Base-by-base conservation (phyloP, 1,284 basidiomycete genomes). In the Binderoboletus segoi region DNA sequence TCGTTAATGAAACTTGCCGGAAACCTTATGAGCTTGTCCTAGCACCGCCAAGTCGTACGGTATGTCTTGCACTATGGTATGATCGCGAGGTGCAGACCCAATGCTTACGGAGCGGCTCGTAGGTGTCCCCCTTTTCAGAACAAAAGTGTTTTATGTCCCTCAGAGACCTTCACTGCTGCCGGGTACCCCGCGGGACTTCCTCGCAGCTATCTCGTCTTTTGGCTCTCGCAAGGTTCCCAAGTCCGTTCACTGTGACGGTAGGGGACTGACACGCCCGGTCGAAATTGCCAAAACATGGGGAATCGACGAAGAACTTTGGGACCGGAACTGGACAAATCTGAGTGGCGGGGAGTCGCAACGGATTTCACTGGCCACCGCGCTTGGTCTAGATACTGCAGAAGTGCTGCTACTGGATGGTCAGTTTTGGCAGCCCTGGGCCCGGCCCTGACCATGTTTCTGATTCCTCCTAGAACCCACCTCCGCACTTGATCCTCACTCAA, bases 281-380 rank as follows among this genome's bases (percentile, higher is more conserved):
- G 77, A 82, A 18, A 72, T 93, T n/a, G 83, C 85, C 3, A 74
- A 75, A 48, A 66, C 76, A 3, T 94, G 91, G 90, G 87, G 84
- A 2, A 76, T 94, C 49, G 80, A 85, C 4, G 70, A 77, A 11
- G 77, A 80, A 40, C 76, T 93, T 23, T 95, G 93, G 93, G 82
- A 84, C 57, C 77, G 92, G 33, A 80, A 81, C 10, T 95, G 93
- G 93, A 73, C 81, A 12, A 86, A 82, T 51, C 73, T 95, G 61
- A 91, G 88, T 61, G 93, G 92, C 3, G 93, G 93, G 16, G 93
- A 95, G 70, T 81, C 84, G 3, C 93, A 95, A 71, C 77, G 93
- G 45, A 82, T 94, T n/a, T 83, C 87, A 10, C 70, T 95, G 50
- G 89, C 91, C 16, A 79, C 86, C 24, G 89, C 89, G 0, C 70